These are phyloP conservation scores for Diospyros kaki DNA, from an alignment of 148 eudicot genomes.

Conservation along the genomic window DNA sequence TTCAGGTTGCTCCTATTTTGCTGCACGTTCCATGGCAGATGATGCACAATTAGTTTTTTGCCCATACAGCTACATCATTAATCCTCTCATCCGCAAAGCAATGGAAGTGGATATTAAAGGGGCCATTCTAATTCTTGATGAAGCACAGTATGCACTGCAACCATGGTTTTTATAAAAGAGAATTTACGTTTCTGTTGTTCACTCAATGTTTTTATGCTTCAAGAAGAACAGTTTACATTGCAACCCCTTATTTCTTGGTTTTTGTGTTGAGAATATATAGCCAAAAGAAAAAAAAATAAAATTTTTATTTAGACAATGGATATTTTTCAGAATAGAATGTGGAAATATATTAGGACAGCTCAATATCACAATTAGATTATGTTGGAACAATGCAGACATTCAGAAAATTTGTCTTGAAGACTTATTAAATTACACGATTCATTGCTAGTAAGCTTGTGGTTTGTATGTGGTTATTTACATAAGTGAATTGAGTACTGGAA, in stretches of 20 bases:
- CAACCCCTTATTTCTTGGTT: not conserved
- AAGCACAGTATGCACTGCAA: slow-evolving; percentile 80
- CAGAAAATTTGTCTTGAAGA: not conserved
- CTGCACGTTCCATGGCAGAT: slow-evolving; percentile 82
- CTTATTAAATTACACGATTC: not conserved
- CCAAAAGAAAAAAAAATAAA: not conserved
- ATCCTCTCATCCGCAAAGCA: slow-evolving; percentile 78
- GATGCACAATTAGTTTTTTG: slow-evolving; percentile 87
- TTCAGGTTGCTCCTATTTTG: slow-evolving; percentile 97
- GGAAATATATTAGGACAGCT: not conserved
- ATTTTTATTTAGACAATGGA: not conserved
- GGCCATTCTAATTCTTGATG: slow-evolving; percentile 83
- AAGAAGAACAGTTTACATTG: too few species aligned
- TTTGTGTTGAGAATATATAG: not conserved
- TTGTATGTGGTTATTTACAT: too few species aligned
- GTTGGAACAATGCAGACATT: not conserved
- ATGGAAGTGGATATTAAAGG: slow-evolving; percentile 84
- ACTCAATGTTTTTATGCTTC: too few species aligned
- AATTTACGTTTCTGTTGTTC: not conserved
- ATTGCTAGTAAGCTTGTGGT: not conserved
- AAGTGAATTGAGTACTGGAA: not conserved
- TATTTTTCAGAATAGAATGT: not conserved
- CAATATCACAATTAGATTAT: not conserved
- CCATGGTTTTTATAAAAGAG: not conserved
- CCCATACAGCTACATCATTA: slow-evolving; percentile 83